Percentiles rank a stretch among this genome's conserved stretches.
Evolutionary conservation across 2,329 filamentous ascomycete species (phyloP).

Genomic region (Gnomoniopsis smithogilvyi): DNA sequence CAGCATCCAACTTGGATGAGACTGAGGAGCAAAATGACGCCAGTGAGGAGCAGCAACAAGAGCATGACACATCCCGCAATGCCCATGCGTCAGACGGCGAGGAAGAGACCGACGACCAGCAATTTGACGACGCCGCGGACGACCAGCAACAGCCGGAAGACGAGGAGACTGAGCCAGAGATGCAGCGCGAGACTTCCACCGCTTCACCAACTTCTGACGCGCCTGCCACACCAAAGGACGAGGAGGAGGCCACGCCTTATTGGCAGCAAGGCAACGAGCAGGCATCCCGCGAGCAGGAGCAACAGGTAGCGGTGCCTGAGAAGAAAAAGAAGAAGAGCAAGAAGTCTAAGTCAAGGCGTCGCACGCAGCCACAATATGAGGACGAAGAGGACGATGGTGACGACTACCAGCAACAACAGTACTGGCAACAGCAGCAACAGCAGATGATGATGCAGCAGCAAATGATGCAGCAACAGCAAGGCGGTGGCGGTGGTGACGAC

Average conservation of each 20-base stretch:
- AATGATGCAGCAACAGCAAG: conserved; percentile 28
- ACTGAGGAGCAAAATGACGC: conserved; percentile 17
- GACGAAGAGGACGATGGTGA: conserved; percentile 18
- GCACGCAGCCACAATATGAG: conserved; percentile 11
- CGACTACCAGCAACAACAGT: conserved; percentile 22
- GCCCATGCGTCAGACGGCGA: conserved; percentile 12
- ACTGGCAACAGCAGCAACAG: conserved; percentile 19
- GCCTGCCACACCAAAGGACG: conserved; percentile 29
- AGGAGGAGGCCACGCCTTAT: conserved; percentile 27
- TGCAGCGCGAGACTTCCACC: conserved; percentile 58
- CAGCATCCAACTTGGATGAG: conserved; percentile 1
- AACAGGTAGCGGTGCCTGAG: conserved; percentile 22
- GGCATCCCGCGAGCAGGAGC: conserved; percentile 21
- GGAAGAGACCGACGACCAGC: conserved; percentile 9
- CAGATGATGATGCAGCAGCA: conserved; percentile 27
- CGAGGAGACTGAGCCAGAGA: conserved; percentile 50
- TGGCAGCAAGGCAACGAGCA: conserved; percentile 24
- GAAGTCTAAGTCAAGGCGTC: conserved; percentile 7
- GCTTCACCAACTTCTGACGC: conserved; percentile 26
- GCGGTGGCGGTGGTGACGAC: conserved; percentile 33
- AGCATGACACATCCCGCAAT: conserved; percentile 9
- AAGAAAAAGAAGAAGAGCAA: conserved; percentile 22
- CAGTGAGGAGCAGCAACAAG: conserved; percentile 14
- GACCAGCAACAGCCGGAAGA: conserved; percentile 24
- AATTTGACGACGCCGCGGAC: conserved; percentile 18